Base-by-base conservation (phyloP, 805 yeast species). In the Wickerhamomyces pijperi region DNA sequence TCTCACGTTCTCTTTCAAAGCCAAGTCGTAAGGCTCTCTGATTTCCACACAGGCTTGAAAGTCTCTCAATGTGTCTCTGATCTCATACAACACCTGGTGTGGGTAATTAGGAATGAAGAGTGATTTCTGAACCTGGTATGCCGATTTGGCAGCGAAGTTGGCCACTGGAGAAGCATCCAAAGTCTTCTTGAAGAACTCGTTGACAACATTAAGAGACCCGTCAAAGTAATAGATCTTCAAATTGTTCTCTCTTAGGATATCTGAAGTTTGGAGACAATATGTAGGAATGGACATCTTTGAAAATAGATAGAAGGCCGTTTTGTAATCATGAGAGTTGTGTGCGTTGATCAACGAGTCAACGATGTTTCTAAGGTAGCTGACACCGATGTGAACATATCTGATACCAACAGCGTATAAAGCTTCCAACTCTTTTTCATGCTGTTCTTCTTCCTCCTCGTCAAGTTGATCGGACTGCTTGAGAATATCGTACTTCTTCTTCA, bases 21-120 rank as follows among this genome's bases (percentile, higher is more conserved):
- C 42, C 33, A 5, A 18, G 3, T 39, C 25, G 1, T 5, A 13
- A 4, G 29, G 14, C 13, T 13, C 29, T 25, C 29, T 8, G 14
- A 12, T 13, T 4, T 25, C 29, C 29, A 53, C 40, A n/a, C 38
- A 32, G 1, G 32, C 28, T 28, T 34, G 31, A 25, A 48, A 23
- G 2, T 44, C 44, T 19, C 40, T 35, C 8, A 49, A n/a, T 3
- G 44, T 42, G 6, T 46, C 41, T 15, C 13, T 15, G 12, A 52
- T 35, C 37, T 52, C 56, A 9, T 41, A 19, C 5, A 52, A 40
- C 6, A 51, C 42, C 2, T 37, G 43, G 28, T 28, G 34, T 2
- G 45, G 12, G 36, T 51, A 52, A 25, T 36, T 41, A 0, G 58
- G 56, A 2, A 49, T 34, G 36, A 48, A 48, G 19, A 53, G 38